A percentile compares a stretch with the other conserved stretches of the same genome.
phyloP scores from a whole-genome alignment of 371 early-diverging fungal species.

The Mortierella sp. region DNA sequence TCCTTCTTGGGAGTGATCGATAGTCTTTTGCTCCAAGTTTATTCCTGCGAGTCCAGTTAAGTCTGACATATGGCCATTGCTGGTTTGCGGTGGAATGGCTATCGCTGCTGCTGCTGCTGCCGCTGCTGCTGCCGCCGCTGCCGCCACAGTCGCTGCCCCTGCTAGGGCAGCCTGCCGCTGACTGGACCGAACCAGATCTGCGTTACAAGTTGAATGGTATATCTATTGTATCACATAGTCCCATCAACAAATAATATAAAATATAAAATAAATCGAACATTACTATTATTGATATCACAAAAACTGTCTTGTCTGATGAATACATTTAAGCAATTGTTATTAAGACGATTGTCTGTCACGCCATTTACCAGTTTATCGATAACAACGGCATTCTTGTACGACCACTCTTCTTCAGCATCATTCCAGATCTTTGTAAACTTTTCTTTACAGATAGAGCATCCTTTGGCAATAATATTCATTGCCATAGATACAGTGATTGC shows the following conservation, averaged over 20 bases:
- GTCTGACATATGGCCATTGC: conserved; percentile 3
- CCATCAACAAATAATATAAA: not conserved
- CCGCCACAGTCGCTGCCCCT: conserved; percentile 28
- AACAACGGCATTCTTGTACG: conserved; percentile 83
- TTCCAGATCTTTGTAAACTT: conserved; percentile 87
- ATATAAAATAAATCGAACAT: not conserved
- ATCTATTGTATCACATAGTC: conserved; percentile 55
- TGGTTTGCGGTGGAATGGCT: not conserved
- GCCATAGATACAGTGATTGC: conserved; percentile 27
- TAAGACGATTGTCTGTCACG: not conserved
- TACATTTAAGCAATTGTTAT: not conserved
- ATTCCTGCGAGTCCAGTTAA: not conserved
- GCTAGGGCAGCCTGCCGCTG: conserved; percentile 42
- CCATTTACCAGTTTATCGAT: conserved; percentile 75
- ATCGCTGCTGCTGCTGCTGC: not conserved
- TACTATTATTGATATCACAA: not conserved
- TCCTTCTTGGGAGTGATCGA: not conserved
- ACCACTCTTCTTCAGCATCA: conserved; percentile 93
- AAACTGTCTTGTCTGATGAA: not conserved
- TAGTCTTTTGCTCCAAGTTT: not conserved
- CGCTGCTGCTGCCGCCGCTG: conserved; percentile 3
- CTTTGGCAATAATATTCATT: conserved; percentile 57
- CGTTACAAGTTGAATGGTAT: conserved; percentile 78
- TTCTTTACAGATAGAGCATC: conserved; percentile 92
- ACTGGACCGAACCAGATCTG: conserved; percentile 59